These are phyloP conservation scores for Saraca asoca DNA, from an alignment of 331 rosid species.

Conservation along the genomic window DNA sequence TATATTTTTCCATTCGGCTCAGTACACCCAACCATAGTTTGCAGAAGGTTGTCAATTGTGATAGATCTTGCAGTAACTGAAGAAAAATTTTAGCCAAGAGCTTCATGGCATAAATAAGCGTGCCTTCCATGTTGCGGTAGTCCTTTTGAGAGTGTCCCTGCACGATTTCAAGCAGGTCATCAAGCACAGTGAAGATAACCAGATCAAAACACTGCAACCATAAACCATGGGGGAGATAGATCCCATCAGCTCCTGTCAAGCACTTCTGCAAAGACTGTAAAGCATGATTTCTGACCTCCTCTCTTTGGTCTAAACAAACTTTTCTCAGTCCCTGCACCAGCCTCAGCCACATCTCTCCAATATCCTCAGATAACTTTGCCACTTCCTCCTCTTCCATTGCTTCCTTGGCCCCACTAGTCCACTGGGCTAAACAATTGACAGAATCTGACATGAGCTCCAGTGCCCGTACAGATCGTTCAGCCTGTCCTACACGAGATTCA, in stretches of 20 bases:
- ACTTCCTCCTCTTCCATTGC: constrained; percentile 61
- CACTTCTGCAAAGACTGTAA: constrained; percentile 68
- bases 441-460: constrained; percentile 79
- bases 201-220: constrained; percentile 79
- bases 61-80: constrained; percentile 61
- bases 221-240: constrained; percentile 46
- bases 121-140: constrained; percentile 73
- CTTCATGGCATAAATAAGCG: constrained; percentile 66
- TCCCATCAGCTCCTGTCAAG: constrained; percentile 60
- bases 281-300: constrained; percentile 79
- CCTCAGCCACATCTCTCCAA: constrained; percentile 90
- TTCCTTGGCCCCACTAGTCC: constrained; percentile 66
- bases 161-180: constrained; percentile 72
- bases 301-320: constrained; percentile 89
- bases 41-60: constrained; percentile 62
- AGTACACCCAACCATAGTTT: constrained; percentile 79
- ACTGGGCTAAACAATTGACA: constrained; percentile 62
- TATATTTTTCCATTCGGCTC: constrained; percentile 59
- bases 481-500: constrained; percentile 81
- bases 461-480: constrained; percentile 69
- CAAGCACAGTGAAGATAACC: constrained; percentile 78
- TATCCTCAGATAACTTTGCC: constrained; percentile 61
- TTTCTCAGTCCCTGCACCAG: constrained; percentile 77
- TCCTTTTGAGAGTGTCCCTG: constrained; percentile 64
- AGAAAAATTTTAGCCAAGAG: constrained; percentile 69